A percentile compares a stretch with the other conserved stretches of the same genome.
Evolutionary conservation across 1,284 basidiomycete species (phyloP).

Genomic region (Sporisorium scitamineum): DNA sequence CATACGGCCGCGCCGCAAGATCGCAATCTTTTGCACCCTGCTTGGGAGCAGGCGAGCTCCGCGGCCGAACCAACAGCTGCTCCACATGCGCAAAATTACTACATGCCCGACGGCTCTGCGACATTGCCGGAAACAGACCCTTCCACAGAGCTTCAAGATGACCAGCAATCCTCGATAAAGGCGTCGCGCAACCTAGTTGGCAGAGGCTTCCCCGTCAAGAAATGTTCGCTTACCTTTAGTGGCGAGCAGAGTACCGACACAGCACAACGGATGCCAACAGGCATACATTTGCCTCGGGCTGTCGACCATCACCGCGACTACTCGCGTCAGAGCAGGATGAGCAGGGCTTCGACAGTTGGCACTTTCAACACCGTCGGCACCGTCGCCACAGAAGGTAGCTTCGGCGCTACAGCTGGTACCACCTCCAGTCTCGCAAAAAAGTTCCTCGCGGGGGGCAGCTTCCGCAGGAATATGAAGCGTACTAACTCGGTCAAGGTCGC

Average conservation of each 20-base stretch:
- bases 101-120: background rate
- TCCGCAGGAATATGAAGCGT: slow-evolving; percentile 20
- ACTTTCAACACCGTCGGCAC: slow-evolving; percentile 58
- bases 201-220: slow-evolving; percentile 34
- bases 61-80: background rate
- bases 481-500: slow-evolving; percentile 14
- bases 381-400: slow-evolving; percentile 53
- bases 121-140: background rate
- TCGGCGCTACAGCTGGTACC: slow-evolving; percentile 47
- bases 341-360: slow-evolving; percentile 50
- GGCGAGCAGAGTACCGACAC: slow-evolving; percentile 11
- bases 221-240: slow-evolving; percentile 39
- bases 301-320: slow-evolving; percentile 40
- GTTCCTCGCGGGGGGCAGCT: slow-evolving; percentile 34
- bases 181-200: slow-evolving; percentile 19
- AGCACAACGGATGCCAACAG: slow-evolving; percentile 6
- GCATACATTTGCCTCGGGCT: slow-evolving; percentile 16
- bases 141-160: background rate
- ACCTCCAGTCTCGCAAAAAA: slow-evolving; percentile 27
- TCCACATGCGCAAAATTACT: background rate
- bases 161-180: slow-evolving; percentile 4
- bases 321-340: slow-evolving; percentile 56
- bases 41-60: slow-evolving; percentile 25
- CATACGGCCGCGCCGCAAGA: background rate
- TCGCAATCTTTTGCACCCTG: slow-evolving; percentile 27